Percentiles rank a stretch among this genome's conserved stretches.
Evolutionary conservation across 345 rosid genomes (phyloP).

Genomic region (Linum lewisii): DNA sequence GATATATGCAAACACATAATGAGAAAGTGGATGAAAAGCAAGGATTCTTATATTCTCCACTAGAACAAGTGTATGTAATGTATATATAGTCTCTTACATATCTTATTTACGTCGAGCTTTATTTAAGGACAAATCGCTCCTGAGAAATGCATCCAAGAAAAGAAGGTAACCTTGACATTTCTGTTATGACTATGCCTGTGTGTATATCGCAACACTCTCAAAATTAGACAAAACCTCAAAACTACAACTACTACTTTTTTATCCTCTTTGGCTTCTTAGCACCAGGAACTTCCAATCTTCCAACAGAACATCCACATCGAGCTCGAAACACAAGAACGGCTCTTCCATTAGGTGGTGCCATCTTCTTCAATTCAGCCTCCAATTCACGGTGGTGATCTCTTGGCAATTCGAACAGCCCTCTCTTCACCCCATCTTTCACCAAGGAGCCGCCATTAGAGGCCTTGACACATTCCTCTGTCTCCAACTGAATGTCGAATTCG

Average conservation of each 20-base stretch:
- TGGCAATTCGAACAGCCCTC: slow-evolving; percentile 57
- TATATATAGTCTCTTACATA: too few relatives aligned
- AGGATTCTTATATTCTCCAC: too few relatives aligned
- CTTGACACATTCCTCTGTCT: slow-evolving; percentile 85
- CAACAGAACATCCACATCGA: slow-evolving; percentile 52
- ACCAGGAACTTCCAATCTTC: slow-evolving; percentile 85
- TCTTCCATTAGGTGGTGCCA: slow-evolving; percentile 70
- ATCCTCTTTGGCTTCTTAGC: slow-evolving; percentile 66
- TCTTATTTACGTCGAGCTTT: too few relatives aligned
- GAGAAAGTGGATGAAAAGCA: too few relatives aligned
- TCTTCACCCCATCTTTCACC: slow-evolving; percentile 35
- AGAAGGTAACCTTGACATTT: too few relatives aligned
- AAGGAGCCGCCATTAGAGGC: slow-evolving; percentile 21
- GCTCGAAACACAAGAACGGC: slow-evolving; percentile 62
- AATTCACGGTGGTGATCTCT: slow-evolving; percentile 61
- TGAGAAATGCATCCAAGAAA: too few relatives aligned
- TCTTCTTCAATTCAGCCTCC: slow-evolving; percentile 68
- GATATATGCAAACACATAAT: too few relatives aligned
- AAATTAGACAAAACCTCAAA: too few relatives aligned
- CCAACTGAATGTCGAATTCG: slow-evolving; percentile 83
- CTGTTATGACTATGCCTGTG: too few relatives aligned
- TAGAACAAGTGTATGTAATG: too few relatives aligned
- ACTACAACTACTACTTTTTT: slow-evolving; percentile 33
- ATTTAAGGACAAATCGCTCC: too few relatives aligned
- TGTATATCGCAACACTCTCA: too few relatives aligned